Evolutionary conservation across 1,139 yeast species (phyloP).

Genomic region (Kurtzmaniella quercitrusa): DNA sequence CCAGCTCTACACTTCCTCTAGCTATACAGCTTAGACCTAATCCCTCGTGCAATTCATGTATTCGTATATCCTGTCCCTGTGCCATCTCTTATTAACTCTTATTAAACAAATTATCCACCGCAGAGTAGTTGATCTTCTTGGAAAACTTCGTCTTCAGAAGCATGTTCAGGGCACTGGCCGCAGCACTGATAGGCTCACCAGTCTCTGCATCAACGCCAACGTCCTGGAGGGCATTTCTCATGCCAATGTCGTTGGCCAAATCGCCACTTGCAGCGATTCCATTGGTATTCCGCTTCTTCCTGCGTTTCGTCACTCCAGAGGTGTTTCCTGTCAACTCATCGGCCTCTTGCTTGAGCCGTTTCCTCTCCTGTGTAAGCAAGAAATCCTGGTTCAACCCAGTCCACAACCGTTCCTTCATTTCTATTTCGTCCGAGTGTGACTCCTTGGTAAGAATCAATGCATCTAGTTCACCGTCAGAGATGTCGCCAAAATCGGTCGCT

Average conservation of each 20-base stretch:
- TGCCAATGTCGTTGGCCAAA: conserved; percentile 24
- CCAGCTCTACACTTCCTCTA: too few relatives aligned
- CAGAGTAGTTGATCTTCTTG: conserved; percentile 82
- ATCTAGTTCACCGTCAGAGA: conserved; percentile 77
- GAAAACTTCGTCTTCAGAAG: conserved; percentile 69
- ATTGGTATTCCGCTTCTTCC: conserved; percentile 15
- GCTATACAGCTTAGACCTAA: too few relatives aligned
- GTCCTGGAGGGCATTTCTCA: conserved; percentile 33
- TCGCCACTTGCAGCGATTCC: conserved; percentile 14
- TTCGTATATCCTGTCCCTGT: too few relatives aligned
- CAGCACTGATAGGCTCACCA: conserved; percentile 51
- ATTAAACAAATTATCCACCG: conserved; percentile 60
- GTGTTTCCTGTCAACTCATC: conserved; percentile 79
- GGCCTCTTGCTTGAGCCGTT: conserved; percentile 78
- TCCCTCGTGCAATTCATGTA: too few relatives aligned
- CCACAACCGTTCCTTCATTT: conserved; percentile 79
- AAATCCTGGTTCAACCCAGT: conserved; percentile 83
- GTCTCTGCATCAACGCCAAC: conserved; percentile 38
- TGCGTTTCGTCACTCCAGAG: conserved; percentile 40
- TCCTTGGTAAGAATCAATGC: conserved; percentile 50
- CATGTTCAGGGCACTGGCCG: conserved; percentile 72
- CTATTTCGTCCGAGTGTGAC: conserved; percentile 47
- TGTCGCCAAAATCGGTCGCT: conserved; percentile 62
- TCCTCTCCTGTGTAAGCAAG: conserved; percentile 78
- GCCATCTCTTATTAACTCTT: too few relatives aligned